Evolutionary conservation across 352 stramenopile genomes (phyloP).

Genomic region (Elongisporangium anandrum): DNA sequence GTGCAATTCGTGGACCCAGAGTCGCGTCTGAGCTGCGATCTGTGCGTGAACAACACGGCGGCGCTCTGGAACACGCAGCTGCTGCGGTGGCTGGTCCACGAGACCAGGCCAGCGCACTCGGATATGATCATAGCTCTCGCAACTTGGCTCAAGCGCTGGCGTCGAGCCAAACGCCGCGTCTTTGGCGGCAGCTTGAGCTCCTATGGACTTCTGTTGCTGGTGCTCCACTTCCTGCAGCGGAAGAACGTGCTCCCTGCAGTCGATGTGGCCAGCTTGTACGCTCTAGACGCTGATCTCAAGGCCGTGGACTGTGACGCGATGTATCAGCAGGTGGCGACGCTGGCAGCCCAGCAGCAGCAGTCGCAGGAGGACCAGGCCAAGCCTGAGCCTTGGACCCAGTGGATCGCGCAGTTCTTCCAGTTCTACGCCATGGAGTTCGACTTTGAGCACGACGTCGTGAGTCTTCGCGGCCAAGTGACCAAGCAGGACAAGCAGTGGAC

Average conservation of each 20-base stretch:
- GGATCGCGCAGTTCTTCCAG: conserved; percentile 53
- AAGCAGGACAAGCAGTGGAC: conserved; percentile 52
- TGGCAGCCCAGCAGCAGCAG: conserved; percentile 7
- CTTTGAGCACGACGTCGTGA: conserved; percentile 57
- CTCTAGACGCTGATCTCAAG: conserved; percentile 5
- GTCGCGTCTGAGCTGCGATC: conserved; percentile 44
- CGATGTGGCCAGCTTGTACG: conserved; percentile 8
- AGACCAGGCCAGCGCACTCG: background rate
- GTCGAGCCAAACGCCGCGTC: conserved; percentile 20
- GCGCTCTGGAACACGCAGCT: conserved; percentile 80
- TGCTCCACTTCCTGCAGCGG: conserved; percentile 66
- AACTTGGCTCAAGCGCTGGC: conserved; percentile 61
- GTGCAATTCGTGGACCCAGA: conserved; percentile 45
- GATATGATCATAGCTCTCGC: background rate
- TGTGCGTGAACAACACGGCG: conserved; percentile 81
- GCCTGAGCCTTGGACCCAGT: background rate
- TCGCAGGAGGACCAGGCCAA: conserved; percentile 6
- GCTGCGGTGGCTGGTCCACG: conserved; percentile 27
- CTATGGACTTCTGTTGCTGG: conserved; percentile 66
- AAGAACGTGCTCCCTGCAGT: conserved; percentile 35
- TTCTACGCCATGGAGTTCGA: conserved; percentile 78
- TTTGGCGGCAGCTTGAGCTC: conserved; percentile 45
- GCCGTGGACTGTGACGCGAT: conserved; percentile 17
- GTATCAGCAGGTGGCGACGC: conserved; percentile 7
- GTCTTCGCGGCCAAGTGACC: conserved; percentile 32